Conservation (phyloP, 2,329 filamentous ascomycete genomes). For the Cordyceps fumosorosea region DNA sequence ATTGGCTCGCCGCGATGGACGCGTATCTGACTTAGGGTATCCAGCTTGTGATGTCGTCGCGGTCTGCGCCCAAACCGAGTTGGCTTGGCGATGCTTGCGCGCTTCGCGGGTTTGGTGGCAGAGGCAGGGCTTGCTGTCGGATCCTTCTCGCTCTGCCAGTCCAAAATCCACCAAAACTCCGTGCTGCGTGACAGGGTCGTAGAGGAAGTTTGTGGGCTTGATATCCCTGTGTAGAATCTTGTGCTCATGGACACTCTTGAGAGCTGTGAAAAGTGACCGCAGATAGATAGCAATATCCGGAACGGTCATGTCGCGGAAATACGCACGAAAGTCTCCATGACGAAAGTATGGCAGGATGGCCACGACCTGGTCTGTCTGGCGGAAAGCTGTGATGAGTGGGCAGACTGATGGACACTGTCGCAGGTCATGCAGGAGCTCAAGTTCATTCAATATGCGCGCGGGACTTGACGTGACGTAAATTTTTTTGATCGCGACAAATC, state of each 20-base stretch:
- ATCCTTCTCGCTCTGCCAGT: slow-evolving; percentile 78
- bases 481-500: slow-evolving; percentile 96
- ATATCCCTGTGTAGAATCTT: slow-evolving; percentile 91
- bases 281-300: slow-evolving; percentile 87
- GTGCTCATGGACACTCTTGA: slow-evolving; percentile 75
- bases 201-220: slow-evolving; percentile 96
- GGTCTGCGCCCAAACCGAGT: slow-evolving; percentile 50
- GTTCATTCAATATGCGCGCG: slow-evolving; percentile 87
- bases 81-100: slow-evolving; percentile 53
- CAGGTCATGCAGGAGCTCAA: slow-evolving; percentile 86
- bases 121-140: slow-evolving; percentile 72
- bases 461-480: slow-evolving; percentile 98
- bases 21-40: slow-evolving; percentile 84
- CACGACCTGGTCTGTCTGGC: slow-evolving; percentile 87
- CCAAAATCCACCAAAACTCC: slow-evolving; percentile 98
- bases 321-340: slow-evolving; percentile 89
- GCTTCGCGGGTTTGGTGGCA: slow-evolving; percentile 62
- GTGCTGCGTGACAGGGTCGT: slow-evolving; percentile 70
- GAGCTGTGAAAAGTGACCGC: slow-evolving; percentile 76
- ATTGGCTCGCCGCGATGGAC: slow-evolving; percentile 84
- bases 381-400: slow-evolving; percentile 94
- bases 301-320: slow-evolving; percentile 86
- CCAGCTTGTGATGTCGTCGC: slow-evolving; percentile 49
- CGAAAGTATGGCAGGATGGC: slow-evolving; percentile 93
- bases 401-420: slow-evolving; percentile 79